Percentiles rank a stretch among this genome's conserved stretches.
phyloP scores from a whole-genome alignment of 352 stramenopile genomes.

The Pythium aphanidermatum region DNA sequence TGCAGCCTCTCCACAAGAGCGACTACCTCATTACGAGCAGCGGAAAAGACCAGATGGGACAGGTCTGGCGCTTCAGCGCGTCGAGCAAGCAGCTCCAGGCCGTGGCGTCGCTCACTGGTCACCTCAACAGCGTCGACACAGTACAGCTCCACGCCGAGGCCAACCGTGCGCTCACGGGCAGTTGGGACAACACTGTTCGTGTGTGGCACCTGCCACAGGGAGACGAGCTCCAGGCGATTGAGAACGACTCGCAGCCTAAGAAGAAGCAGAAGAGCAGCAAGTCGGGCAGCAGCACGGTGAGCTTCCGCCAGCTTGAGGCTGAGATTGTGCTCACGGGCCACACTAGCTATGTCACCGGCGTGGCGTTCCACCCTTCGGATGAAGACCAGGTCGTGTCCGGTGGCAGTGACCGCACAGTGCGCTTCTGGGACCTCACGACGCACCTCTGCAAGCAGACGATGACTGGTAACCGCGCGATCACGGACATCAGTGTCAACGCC shows the following conservation, averaged over 20 bases:
- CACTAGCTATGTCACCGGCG: slow-evolving; percentile 69
- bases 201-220: slow-evolving; percentile 41
- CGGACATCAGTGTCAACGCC: slow-evolving; percentile 59
- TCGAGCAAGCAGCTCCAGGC: slow-evolving; percentile 34
- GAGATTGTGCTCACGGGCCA: slow-evolving; percentile 72
- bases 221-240: slow-evolving; percentile 11
- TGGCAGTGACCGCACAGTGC: slow-evolving; percentile 64
- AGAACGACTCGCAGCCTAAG: slow-evolving; percentile 30
- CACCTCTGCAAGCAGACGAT: slow-evolving; percentile 70
- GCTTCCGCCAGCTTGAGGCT: slow-evolving; percentile 66
- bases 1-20: slow-evolving; percentile 26
- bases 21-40: slow-evolving; percentile 66
- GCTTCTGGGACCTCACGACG: slow-evolving; percentile 73
- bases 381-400: slow-evolving; percentile 52
- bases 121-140: slow-evolving; percentile 80
- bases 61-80: slow-evolving; percentile 53
- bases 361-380: slow-evolving; percentile 60
- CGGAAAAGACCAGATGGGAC: slow-evolving; percentile 70
- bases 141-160: slow-evolving; percentile 29
- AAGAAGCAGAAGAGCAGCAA: slow-evolving; percentile 66
- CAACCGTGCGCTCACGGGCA: slow-evolving; percentile 55
- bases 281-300: slow-evolving; percentile 25
- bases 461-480: slow-evolving; percentile 68
- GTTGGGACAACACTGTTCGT: slow-evolving; percentile 84
- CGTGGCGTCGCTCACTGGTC: slow-evolving; percentile 50